Percentiles rank a stretch among this genome's conserved stretches.
Evolutionary conservation across 2,329 filamentous ascomycete genomes (phyloP).

Genomic region (Apiospora hydei): DNA sequence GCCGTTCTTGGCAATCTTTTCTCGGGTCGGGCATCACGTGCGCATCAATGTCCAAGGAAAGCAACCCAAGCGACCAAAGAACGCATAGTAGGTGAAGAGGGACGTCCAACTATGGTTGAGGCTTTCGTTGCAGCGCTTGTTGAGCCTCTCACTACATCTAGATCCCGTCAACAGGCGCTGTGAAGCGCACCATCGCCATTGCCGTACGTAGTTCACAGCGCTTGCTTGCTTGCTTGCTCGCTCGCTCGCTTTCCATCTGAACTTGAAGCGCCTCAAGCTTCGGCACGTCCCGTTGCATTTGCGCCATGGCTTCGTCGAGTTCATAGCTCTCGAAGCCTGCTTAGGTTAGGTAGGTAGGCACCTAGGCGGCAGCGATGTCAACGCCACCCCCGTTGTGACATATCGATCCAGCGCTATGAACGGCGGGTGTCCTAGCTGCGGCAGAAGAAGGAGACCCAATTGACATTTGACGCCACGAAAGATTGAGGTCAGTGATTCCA

Average conservation of each 20-base stretch:
- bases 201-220: background rate
- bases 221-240: background rate
- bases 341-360: background rate
- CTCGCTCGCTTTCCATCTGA: background rate
- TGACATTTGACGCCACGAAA: background rate
- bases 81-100: background rate
- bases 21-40: background rate
- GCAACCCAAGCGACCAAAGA: background rate
- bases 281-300: background rate
- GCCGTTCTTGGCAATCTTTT: constrained; percentile 2
- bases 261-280: background rate
- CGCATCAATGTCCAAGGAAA: background rate
- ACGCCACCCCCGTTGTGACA: background rate
- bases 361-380: background rate
- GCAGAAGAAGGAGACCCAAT: background rate
- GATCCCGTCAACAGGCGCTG: background rate
- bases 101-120: background rate
- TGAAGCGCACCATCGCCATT: background rate
- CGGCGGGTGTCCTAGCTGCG: background rate
- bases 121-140: background rate
- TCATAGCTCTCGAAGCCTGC: background rate
- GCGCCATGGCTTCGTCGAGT: background rate
- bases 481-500: background rate
- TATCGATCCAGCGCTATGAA: background rate
- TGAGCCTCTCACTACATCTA: background rate